Conservation (phyloP, 345 rosid genomes). For the Bruguiera parviflora region DNA sequence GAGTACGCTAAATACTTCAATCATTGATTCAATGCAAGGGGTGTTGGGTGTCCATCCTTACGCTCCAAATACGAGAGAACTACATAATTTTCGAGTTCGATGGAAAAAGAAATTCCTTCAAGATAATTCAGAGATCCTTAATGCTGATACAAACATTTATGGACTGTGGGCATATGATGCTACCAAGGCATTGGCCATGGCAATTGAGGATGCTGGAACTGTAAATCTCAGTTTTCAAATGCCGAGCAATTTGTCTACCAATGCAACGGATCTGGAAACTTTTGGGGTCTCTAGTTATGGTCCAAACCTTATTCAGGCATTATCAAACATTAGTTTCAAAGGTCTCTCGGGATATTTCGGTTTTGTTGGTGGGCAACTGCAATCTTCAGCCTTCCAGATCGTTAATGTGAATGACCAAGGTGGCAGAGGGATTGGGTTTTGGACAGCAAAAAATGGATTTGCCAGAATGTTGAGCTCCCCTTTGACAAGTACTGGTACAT, state of each 20-base stretch:
- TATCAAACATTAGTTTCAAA: slow-evolving; percentile 23
- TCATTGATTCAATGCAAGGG: slow-evolving; percentile 38
- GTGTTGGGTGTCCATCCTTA: slow-evolving; percentile 35
- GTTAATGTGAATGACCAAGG: slow-evolving; percentile 35
- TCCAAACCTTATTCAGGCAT: slow-evolving; percentile 12
- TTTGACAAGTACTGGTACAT: not conserved
- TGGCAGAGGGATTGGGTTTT: slow-evolving; percentile 30
- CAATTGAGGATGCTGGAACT: slow-evolving; percentile 26
- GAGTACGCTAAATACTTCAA: not conserved
- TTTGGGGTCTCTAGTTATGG: slow-evolving; percentile 28
- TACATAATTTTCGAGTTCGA: slow-evolving; percentile 18
- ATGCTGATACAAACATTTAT: slow-evolving; percentile 13
- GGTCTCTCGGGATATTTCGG: slow-evolving; percentile 36
- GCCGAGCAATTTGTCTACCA: slow-evolving; percentile 1
- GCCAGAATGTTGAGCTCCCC: not conserved
- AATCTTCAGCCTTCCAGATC: slow-evolving; percentile 26
- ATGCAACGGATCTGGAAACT: slow-evolving; percentile 10
- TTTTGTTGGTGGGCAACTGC: slow-evolving; percentile 34
- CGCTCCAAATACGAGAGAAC: slow-evolving; percentile 14
- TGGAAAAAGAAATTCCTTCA: slow-evolving; percentile 29
- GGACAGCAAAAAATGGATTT: slow-evolving; percentile 27
- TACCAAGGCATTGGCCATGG: slow-evolving; percentile 35
- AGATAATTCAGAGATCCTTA: slow-evolving; percentile 14
- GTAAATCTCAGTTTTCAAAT: slow-evolving; percentile 7
- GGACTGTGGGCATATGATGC: slow-evolving; percentile 49